Evolutionary conservation across 768 basidiomycete genomes (phyloP).

Genomic region (Obba rivulosa): DNA sequence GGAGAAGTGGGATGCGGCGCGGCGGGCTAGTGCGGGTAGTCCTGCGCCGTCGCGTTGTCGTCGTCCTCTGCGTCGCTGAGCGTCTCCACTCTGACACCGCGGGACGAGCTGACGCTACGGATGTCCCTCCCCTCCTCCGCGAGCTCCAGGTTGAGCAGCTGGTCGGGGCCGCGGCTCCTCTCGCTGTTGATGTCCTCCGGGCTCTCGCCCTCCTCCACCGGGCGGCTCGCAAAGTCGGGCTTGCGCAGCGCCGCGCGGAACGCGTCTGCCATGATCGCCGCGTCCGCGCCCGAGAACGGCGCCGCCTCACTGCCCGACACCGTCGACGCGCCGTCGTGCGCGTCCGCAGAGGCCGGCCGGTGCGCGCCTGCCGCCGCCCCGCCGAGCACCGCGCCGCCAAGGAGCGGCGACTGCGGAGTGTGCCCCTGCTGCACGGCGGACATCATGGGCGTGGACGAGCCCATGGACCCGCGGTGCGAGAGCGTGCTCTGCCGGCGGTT

Average conservation of each 20-base stretch:
- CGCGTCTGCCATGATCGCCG: conserved; percentile 90
- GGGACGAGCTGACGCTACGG: conserved; percentile 72
- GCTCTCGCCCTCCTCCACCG: conserved; percentile 67
- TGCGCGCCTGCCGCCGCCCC: conserved; percentile 24
- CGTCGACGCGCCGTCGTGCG: conserved; percentile 65
- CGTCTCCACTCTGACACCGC: conserved; percentile 76
- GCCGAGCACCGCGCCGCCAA: conserved; percentile 31
- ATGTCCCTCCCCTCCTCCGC: conserved; percentile 90
- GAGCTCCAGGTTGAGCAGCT: conserved; percentile 64
- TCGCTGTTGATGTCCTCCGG: conserved; percentile 38
- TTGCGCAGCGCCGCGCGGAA: conserved; percentile 86
- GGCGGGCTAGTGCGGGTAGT: conserved; percentile 31
- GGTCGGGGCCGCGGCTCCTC: conserved; percentile 27
- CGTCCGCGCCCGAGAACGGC: conserved; percentile 79
- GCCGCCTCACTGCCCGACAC: conserved; percentile 63
- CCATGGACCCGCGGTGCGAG: conserved; percentile 69
- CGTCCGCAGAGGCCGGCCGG: conserved; percentile 30
- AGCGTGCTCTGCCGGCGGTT: conserved; percentile 38
- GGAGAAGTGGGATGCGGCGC: neutral
- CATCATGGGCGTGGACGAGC: conserved; percentile 82
- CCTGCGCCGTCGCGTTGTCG: conserved; percentile 22
- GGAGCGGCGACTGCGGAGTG: conserved; percentile 43
- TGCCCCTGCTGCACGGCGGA: conserved; percentile 37
- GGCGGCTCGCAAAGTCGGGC: conserved; percentile 73
- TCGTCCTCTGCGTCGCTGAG: conserved; percentile 42